Evolutionary conservation across 805 yeast species (phyloP).

Genomic region (Maudiozyma turicensis): DNA sequence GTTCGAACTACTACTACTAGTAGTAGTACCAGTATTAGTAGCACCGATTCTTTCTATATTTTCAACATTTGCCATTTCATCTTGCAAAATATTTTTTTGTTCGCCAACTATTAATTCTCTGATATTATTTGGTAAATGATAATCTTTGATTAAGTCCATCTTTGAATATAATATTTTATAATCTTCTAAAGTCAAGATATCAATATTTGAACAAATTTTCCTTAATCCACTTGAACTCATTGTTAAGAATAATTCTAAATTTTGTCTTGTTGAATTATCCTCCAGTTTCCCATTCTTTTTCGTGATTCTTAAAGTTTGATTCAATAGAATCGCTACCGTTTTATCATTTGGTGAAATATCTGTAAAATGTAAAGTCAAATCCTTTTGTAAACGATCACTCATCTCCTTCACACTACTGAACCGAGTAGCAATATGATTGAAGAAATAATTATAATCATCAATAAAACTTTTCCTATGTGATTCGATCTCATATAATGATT

Average conservation of each 20-base stretch:
- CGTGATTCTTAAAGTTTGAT: slow-evolving; percentile 30
- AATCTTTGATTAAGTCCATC: slow-evolving; percentile 25
- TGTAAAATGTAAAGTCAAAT: slow-evolving; percentile 33
- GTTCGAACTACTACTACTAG: not conserved
- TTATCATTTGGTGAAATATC: slow-evolving; percentile 39
- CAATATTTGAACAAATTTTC: slow-evolving; percentile 18
- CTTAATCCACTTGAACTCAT: slow-evolving; percentile 13
- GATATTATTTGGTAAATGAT: slow-evolving; percentile 20
- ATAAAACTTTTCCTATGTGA: slow-evolving; percentile 39
- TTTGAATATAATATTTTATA: slow-evolving; percentile 31
- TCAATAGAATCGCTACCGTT: slow-evolving; percentile 50
- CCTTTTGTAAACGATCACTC: slow-evolving; percentile 30
- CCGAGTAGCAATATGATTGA: slow-evolving; percentile 24
- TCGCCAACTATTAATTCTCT: slow-evolving; percentile 1
- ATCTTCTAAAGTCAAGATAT: slow-evolving; percentile 23
- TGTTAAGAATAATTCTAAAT: slow-evolving; percentile 13
- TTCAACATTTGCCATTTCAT: not conserved
- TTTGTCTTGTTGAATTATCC: not conserved
- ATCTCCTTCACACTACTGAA: slow-evolving; percentile 29
- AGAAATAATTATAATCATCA: slow-evolving; percentile 60
- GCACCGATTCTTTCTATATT: not conserved
- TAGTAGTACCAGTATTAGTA: not conserved
- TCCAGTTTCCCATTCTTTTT: not conserved
- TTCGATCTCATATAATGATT: slow-evolving; percentile 46
- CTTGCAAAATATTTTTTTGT: not conserved